These are phyloP conservation scores for Senecio squalidus DNA, from an alignment of 140 eudicot genomes.

Conservation along the genomic window DNA sequence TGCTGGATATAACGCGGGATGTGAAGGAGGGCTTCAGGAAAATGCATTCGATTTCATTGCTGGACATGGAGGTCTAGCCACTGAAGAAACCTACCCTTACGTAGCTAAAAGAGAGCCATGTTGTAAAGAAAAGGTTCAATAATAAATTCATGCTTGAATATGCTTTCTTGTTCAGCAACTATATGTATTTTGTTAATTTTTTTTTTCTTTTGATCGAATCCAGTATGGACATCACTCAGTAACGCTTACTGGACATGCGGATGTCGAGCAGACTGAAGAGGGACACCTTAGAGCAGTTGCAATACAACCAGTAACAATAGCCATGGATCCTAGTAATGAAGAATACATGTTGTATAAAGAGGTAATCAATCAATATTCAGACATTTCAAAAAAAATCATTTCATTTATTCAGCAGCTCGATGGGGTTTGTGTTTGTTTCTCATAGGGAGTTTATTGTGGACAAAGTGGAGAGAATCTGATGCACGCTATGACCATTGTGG, in stretches of 20 bases:
- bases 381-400: neutral
- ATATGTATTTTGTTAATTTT: neutral
- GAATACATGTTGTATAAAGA: constrained; percentile 44
- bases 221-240: constrained; percentile 14
- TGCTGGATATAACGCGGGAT: constrained; percentile 36
- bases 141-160: neutral
- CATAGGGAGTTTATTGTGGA: constrained; percentile 45
- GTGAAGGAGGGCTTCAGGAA: constrained; percentile 65
- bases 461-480: constrained; percentile 16
- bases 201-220: neutral
- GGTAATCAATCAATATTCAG: constrained; percentile 27
- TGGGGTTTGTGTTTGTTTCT: neutral
- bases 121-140: constrained; percentile 34
- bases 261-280: constrained; percentile 29
- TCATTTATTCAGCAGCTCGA: neutral
- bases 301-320: constrained; percentile 42
- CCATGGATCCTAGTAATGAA: constrained; percentile 38
- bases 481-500: constrained; percentile 52
- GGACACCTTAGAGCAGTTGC: constrained; percentile 45
- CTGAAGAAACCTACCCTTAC: constrained; percentile 62
- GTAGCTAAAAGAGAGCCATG: constrained; percentile 38
- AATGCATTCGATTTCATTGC: constrained; percentile 42
- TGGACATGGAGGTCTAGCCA: constrained; percentile 54
- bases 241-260: constrained; percentile 16
- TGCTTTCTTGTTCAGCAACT: no score